A percentile compares a stretch with the other conserved stretches of the same genome.
These are phyloP conservation scores for Botryosphaeria agaves DNA, from an alignment of 2,329 filamentous ascomycete genomes.

Conservation along the genomic window DNA sequence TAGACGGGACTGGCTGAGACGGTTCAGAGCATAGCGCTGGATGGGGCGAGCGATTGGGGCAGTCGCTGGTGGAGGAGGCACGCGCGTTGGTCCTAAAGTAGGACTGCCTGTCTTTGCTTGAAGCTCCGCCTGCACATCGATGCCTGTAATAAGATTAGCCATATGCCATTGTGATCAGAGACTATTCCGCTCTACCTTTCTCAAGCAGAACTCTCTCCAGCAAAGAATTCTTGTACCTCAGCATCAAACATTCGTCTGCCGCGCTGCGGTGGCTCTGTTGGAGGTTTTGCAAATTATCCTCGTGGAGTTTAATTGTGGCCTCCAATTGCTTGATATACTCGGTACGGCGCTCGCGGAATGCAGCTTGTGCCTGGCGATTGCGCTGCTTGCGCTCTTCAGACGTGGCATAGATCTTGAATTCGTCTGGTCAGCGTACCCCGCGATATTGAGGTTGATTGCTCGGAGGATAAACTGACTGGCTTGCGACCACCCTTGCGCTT, in stretches of 20 bases:
- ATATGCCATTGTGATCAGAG: constrained; percentile 1
- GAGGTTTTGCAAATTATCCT: constrained; percentile 79
- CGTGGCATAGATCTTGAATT: constrained; percentile 82
- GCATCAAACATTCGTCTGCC: constrained; percentile 92
- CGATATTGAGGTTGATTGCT: constrained; percentile 12
- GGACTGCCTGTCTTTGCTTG: constrained; percentile 84
- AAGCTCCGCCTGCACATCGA: constrained; percentile 93
- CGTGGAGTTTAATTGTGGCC: constrained; percentile 91
- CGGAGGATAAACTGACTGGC: constrained; percentile 47
- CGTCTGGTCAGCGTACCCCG: constrained; percentile 21
- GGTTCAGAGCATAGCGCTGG: no score
- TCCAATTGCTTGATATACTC: constrained; percentile 99
- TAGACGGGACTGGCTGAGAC: no score
- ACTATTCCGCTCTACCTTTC: constrained; percentile 46
- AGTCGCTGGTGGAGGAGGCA: constrained; percentile 41
- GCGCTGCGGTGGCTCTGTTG: constrained; percentile 90
- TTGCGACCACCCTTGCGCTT: constrained; percentile 97
- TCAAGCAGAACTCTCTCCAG: constrained; percentile 90
- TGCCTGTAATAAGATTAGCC: constrained; percentile 37
- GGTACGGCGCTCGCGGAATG: constrained; percentile 87
- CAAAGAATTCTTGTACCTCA: constrained; percentile 95
- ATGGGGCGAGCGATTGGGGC: constrained; percentile 54
- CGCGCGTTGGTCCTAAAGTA: constrained; percentile 48
- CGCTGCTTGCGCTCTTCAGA: constrained; percentile 97
- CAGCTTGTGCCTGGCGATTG: constrained; percentile 91